These are phyloP conservation scores for Aspergillus ustus DNA, from an alignment of 2,329 filamentous ascomycete species.

Conservation along the genomic window DNA sequence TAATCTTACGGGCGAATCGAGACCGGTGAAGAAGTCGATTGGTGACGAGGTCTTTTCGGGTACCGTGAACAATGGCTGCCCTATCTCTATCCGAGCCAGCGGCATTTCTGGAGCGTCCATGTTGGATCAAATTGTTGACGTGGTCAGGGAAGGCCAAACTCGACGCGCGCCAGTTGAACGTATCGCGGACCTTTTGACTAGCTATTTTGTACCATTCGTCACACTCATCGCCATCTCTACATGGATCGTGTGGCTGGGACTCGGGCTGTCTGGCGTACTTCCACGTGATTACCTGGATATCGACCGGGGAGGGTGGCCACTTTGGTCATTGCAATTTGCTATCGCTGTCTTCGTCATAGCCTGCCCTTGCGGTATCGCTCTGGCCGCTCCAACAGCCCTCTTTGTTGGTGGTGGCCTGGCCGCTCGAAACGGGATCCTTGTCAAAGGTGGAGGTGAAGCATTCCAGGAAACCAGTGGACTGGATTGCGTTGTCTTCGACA, in stretches of 20 bases:
- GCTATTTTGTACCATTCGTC: constrained; percentile 55
- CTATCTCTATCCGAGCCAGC: constrained; percentile 48
- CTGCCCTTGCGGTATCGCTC: constrained; percentile 80
- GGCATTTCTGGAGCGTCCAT: constrained; percentile 53
- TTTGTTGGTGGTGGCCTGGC: constrained; percentile 82
- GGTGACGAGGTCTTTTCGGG: constrained; percentile 53
- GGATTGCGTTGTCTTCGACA: constrained; percentile 83
- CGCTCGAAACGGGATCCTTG: constrained; percentile 77
- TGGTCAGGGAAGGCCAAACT: constrained; percentile 56
- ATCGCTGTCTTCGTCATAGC: constrained; percentile 87
- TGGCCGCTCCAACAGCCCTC: constrained; percentile 83
- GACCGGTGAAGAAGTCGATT: constrained; percentile 47
- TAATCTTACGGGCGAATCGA: constrained; percentile 71
- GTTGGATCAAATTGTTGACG: constrained; percentile 55
- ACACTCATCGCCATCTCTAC: constrained; percentile 53
- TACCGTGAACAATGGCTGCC: constrained; percentile 53
- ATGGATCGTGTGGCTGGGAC: constrained; percentile 52
- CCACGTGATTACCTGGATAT: constrained; percentile 56
- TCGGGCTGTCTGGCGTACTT: constrained; percentile 49
- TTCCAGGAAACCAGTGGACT: constrained; percentile 82
- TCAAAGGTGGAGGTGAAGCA: constrained; percentile 82
- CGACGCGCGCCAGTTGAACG: constrained; percentile 54
- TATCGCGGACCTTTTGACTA: constrained; percentile 52
- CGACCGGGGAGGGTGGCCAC: constrained; percentile 55
- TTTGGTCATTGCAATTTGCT: constrained; percentile 65